Base-by-base conservation (phyloP, 345 rosid species). In the Sonneratia caseolaris region DNA sequence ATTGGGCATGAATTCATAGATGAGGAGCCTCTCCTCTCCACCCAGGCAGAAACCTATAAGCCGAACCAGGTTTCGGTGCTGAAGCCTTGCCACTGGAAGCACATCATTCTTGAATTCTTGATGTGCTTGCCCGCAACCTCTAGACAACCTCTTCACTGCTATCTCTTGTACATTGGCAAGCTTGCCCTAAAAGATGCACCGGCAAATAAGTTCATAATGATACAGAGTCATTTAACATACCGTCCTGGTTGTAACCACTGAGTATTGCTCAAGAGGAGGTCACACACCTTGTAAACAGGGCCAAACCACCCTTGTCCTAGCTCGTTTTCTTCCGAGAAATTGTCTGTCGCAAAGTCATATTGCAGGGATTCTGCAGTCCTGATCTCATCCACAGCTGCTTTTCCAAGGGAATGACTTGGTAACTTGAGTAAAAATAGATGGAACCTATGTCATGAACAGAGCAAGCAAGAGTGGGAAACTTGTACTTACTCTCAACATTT, bases 231-330 rank as follows among this genome's bases (percentile, higher is more conserved):
- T 42, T 42, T 9, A 42, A n/a, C 64, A n/a, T 57, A 11, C 32
- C 10, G 64, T 5, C 32, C 64, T 1, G 35, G 6, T 11, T 5
- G 14, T 2, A 19, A n/a, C 32, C 32, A 53, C 22, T 19, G 57
- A 53, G 35, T 19, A 53, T 22, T 22, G 13, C 24, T 19, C 45
- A 21, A 72, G 32, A 51, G n/a, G 43, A 18, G 55, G 6, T 79
- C 19, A 13, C 21, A 1, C 68, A 89, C 97, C 96, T 83, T 86
- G 85, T 88, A 88, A 16, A 92, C 95, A 66, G 84, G 81, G 71
- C 98, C 96, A 24, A 92, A 92, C 71, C 96, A 96, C 0, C 98
- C 98, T 12, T 80, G 84, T 37, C 98, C 98, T 49, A 92, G 90
- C 71, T 77, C 88, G 86, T 87, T 90, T 73, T 76, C 84, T 70